Percentiles rank a stretch among this genome's conserved stretches.
phyloP scores from a whole-genome alignment of 2,329 filamentous ascomycete species.

The Penicillium hordei region DNA sequence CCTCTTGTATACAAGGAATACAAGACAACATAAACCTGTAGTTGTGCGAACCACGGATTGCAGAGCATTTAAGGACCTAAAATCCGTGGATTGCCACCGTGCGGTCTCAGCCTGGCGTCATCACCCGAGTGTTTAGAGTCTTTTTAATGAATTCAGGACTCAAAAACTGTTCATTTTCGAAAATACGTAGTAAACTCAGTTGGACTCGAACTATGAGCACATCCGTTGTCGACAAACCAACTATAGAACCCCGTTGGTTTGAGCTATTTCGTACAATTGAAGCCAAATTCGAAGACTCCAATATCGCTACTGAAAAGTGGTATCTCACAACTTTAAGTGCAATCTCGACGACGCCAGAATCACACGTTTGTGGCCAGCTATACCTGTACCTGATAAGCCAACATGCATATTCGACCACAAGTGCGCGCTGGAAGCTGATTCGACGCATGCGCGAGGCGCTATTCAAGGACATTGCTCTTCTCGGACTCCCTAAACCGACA shows the following conservation, averaged over 20 bases:
- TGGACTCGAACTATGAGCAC: background rate
- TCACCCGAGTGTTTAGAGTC: background rate
- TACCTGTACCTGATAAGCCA: constrained; percentile 54
- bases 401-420: constrained; percentile 39
- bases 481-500: constrained; percentile 60
- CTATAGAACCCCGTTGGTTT: constrained; percentile 3
- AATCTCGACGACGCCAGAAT: constrained; percentile 49
- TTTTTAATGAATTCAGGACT: background rate
- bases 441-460: constrained; percentile 51
- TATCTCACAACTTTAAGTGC: constrained; percentile 33
- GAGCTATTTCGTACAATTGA: constrained; percentile 12
- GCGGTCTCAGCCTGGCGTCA: constrained; percentile 7
- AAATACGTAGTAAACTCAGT: background rate
- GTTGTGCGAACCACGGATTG: background rate
- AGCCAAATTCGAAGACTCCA: constrained; percentile 12
- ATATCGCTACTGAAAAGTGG: constrained; percentile 17
- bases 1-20: too few relatives aligned
- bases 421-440: constrained; percentile 12
- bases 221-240: constrained; percentile 2
- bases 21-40: background rate
- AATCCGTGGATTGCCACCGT: constrained; percentile 11
- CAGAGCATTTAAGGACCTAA: background rate
- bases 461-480: constrained; percentile 54
- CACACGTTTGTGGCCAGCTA: constrained; percentile 50
- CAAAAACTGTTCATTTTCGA: background rate